Evolutionary conservation across 106 monocot genomes (phyloP).

Genomic region (Dendrobium chrysotoxum): DNA sequence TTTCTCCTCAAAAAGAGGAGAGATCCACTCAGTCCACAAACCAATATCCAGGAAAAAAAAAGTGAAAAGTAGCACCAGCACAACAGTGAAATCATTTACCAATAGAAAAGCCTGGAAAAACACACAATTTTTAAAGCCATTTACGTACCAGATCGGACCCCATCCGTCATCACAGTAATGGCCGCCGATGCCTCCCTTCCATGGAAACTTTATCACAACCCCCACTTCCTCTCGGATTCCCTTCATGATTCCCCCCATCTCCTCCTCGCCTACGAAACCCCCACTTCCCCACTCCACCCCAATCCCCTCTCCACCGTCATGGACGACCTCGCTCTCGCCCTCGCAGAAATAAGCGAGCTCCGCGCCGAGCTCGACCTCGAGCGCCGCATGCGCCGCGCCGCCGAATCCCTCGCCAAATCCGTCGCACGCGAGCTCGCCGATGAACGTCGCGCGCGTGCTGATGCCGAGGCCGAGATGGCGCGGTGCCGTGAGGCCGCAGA

Average conservation of each 20-base stretch:
- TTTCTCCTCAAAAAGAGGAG: not conserved
- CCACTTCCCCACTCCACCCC: not conserved
- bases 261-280: not conserved
- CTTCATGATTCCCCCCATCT: slow-evolving; percentile 12
- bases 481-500: slow-evolving; percentile 10
- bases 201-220: slow-evolving; percentile 59
- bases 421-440: slow-evolving; percentile 38
- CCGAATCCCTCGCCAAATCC: slow-evolving; percentile 23
- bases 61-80: not conserved
- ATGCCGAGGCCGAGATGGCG: slow-evolving; percentile 31
- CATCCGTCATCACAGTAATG: not conserved
- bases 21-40: not conserved
- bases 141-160: slow-evolving; percentile 1
- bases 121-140: not conserved
- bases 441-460: slow-evolving; percentile 35
- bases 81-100: too few species aligned
- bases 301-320: not conserved
- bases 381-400: slow-evolving; percentile 33
- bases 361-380: slow-evolving; percentile 44
- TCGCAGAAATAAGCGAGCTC: slow-evolving; percentile 22
- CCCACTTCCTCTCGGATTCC: slow-evolving; percentile 22
- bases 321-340: slow-evolving; percentile 10
- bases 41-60: not conserved
- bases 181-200: not conserved
- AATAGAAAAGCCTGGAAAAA: not conserved